Evolutionary conservation across 805 yeast species (phyloP).

Genomic region (Candida pseudoglaebosa): DNA sequence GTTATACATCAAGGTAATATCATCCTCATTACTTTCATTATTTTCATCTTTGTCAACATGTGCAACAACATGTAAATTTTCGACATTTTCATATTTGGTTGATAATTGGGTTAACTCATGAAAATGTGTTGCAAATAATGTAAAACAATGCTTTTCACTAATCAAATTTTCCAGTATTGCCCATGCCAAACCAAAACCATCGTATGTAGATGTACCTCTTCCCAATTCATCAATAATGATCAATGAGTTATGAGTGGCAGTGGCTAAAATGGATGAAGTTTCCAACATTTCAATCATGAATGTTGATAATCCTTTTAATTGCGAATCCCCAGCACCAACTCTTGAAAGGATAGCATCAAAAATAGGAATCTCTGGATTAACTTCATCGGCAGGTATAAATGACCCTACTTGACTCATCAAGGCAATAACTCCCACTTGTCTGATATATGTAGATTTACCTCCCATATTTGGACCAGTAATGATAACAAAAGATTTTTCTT

Average conservation of each 20-base stretch:
- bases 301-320: conserved; percentile 92
- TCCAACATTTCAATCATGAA: conserved; percentile 92
- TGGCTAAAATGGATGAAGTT: conserved; percentile 78
- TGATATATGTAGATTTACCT: conserved; percentile 89
- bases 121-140: conserved; percentile 95
- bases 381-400: conserved; percentile 64
- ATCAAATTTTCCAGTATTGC: conserved; percentile 87
- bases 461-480: conserved; percentile 99
- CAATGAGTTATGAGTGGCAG: conserved; percentile 74
- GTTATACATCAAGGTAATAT: conserved; percentile 82
- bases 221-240: conserved; percentile 94
- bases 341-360: conserved; percentile 92
- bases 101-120: conserved; percentile 88
- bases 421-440: conserved; percentile 85
- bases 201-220: conserved; percentile 85
- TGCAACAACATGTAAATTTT: conserved; percentile 89
- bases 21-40: conserved; percentile 43
- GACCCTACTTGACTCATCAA: conserved; percentile 88
- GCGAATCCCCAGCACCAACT: conserved; percentile 99
- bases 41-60: conserved; percentile 57
- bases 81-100: conserved; percentile 56
- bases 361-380: conserved; percentile 65
- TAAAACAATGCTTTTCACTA: conserved; percentile 64
- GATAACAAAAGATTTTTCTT: conserved; percentile 53
- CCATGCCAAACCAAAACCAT: conserved; percentile 98